Evolutionary conservation across 176 grass and related monocot genomes (phyloP).

Genomic region (Thinopyrum elongatum): DNA sequence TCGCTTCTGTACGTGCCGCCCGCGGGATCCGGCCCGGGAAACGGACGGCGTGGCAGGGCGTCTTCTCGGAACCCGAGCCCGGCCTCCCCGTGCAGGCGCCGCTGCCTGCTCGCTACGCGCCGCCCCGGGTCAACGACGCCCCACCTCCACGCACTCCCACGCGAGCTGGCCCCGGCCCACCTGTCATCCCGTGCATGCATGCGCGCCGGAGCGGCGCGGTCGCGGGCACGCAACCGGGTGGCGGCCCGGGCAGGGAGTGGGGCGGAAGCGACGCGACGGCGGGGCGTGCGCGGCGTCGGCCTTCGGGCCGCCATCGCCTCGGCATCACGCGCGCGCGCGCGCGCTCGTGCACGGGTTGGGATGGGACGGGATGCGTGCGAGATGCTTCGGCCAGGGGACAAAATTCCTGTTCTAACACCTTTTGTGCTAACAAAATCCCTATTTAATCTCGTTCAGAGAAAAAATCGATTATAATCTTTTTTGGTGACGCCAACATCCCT

Average conservation of each 20-base stretch:
- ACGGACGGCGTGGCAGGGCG: neutral
- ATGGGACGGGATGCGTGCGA: neutral
- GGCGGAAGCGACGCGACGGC: neutral
- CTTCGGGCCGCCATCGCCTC: neutral
- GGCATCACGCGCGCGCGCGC: neutral
- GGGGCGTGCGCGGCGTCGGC: neutral
- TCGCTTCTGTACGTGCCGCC: neutral
- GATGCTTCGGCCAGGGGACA: neutral
- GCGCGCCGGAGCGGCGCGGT: too few species aligned
- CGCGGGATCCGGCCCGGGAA: neutral
- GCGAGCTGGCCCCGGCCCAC: neutral
- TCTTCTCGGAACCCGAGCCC: neutral
- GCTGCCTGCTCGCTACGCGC: neutral
- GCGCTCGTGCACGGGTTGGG: neutral
- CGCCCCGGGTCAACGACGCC: conserved; percentile 18
- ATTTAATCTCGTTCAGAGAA: too few species aligned
- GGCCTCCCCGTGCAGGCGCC: neutral
- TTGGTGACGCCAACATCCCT: too few species aligned
- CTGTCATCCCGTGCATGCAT: neutral
- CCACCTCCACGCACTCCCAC: neutral
- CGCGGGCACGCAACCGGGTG: neutral
- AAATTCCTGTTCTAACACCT: too few species aligned
- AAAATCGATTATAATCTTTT: too few species aligned
- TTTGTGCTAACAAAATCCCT: too few species aligned
- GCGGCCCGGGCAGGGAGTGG: neutral